Percentiles rank a stretch among this genome's conserved stretches.
Evolutionary conservation across 2,329 filamentous ascomycete genomes (phyloP).

Genomic region (Exophiala mesophila): DNA sequence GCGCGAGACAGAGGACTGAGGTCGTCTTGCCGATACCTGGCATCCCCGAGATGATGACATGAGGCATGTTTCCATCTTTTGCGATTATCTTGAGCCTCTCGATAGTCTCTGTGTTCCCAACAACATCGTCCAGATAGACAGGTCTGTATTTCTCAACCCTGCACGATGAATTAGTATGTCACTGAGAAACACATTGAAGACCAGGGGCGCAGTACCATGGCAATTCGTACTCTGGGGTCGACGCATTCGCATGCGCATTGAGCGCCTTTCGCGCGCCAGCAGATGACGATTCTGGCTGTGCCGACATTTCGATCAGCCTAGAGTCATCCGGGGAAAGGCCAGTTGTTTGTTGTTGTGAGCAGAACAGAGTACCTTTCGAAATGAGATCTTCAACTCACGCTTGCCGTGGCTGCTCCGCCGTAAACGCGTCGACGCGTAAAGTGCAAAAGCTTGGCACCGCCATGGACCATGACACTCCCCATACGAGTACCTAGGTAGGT

Average conservation of each 20-base stretch:
- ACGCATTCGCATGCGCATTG: constrained; percentile 36
- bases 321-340: too few species aligned
- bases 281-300: constrained; percentile 44
- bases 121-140: constrained; percentile 90
- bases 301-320: constrained; percentile 20
- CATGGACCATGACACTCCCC: too few species aligned
- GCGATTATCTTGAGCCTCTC: constrained; percentile 97
- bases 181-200: constrained; percentile 2
- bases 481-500: too few species aligned
- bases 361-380: too few species aligned
- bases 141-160: constrained; percentile 99
- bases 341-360: too few species aligned
- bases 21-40: constrained; percentile 98
- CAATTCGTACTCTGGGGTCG: constrained; percentile 44
- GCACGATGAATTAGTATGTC: constrained; percentile 1
- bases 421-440: too few species aligned
- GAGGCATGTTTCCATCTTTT: constrained; percentile 98
- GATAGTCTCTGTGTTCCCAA: constrained; percentile 96
- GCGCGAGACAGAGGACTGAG: constrained; percentile 84
- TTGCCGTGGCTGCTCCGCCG: too few species aligned
- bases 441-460: too few species aligned
- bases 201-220: constrained; percentile 37
- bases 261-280: constrained; percentile 39
- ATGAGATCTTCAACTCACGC: too few species aligned
- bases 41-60: constrained; percentile 99